phyloP scores from a whole-genome alignment of 371 early-diverging fungal genomes.

The Mucor piriformis region DNA sequence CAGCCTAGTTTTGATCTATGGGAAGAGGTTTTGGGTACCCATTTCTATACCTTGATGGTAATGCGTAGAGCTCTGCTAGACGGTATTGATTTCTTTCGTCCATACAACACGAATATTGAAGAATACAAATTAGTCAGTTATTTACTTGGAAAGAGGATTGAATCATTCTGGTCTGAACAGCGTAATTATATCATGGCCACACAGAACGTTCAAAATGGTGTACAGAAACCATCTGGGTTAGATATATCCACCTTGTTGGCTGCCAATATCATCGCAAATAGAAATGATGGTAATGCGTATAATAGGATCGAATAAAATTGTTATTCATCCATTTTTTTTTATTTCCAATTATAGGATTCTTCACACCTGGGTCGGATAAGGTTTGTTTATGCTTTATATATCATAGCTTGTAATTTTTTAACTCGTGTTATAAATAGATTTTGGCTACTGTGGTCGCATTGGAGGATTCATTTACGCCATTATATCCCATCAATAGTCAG shows the following conservation, averaged over 20 bases:
- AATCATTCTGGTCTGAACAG: slow-evolving; percentile 49
- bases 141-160: slow-evolving; percentile 34
- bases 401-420: not conserved
- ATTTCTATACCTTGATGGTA: slow-evolving; percentile 74
- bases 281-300: slow-evolving; percentile 30
- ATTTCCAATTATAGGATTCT: slow-evolving; percentile 32
- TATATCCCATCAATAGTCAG: slow-evolving; percentile 60
- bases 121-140: slow-evolving; percentile 8
- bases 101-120: not conserved
- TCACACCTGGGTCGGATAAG: slow-evolving; percentile 50
- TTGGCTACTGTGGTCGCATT: slow-evolving; percentile 55
- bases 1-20: slow-evolving; percentile 56
- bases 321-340: not conserved
- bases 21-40: slow-evolving; percentile 63
- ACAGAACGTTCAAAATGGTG: slow-evolving; percentile 38
- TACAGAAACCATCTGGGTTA: slow-evolving; percentile 48
- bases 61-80: slow-evolving; percentile 62
- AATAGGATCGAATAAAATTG: no score
- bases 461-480: slow-evolving; percentile 39
- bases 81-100: slow-evolving; percentile 47
- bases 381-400: not conserved
- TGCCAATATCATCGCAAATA: slow-evolving; percentile 46
- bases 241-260: slow-evolving; percentile 70
- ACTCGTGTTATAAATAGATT: slow-evolving; percentile 4
- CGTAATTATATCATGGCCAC: slow-evolving; percentile 43